phyloP scores from a whole-genome alignment of 164 flowering plant species.

The Magnolia officinalis region DNA sequence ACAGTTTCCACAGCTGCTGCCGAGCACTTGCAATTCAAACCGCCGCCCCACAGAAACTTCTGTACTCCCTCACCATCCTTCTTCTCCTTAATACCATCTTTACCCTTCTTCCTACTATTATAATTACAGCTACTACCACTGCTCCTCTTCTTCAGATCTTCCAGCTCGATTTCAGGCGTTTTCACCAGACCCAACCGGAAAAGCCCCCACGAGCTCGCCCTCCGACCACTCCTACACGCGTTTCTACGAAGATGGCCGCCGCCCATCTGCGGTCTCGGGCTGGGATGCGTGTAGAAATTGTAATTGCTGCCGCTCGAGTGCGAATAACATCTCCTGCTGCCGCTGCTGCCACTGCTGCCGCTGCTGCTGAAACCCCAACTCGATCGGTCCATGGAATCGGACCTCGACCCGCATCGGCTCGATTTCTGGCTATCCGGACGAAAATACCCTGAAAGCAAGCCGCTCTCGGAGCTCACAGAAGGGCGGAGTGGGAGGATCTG shows the following conservation, averaged over 20 bases:
- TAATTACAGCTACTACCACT: constrained; percentile 35
- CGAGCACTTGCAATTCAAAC: constrained; percentile 55
- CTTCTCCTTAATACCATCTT: constrained; percentile 4
- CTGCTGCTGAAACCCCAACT: constrained; percentile 19
- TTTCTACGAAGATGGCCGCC: constrained; percentile 4
- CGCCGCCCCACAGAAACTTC: constrained; percentile 10
- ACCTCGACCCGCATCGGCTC: constrained; percentile 30
- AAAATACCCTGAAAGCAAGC: constrained; percentile 4
- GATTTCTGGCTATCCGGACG: constrained; percentile 5
- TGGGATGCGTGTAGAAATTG: constrained; percentile 16
- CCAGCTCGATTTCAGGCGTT: constrained; percentile 57
- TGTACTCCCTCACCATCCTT: constrained; percentile 6
- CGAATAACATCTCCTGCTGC: constrained; percentile 49
- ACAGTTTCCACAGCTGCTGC: constrained; percentile 33
- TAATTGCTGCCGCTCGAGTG: constrained; percentile 26
- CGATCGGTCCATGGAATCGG: constrained; percentile 54
- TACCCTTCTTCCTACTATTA: neutral
- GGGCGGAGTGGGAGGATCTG: constrained; percentile 68
- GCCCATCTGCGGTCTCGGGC: constrained; percentile 58
- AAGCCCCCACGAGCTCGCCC: constrained; percentile 49
- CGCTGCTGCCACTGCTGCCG: constrained; percentile 35
- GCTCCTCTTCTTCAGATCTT: constrained; percentile 34
- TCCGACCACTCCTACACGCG: constrained; percentile 8
- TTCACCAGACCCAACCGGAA: constrained; percentile 53
- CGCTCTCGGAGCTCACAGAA: constrained; percentile 47